Conservation (phyloP, 495 filamentous ascomycete species). For the Letharia lupina region DNA sequence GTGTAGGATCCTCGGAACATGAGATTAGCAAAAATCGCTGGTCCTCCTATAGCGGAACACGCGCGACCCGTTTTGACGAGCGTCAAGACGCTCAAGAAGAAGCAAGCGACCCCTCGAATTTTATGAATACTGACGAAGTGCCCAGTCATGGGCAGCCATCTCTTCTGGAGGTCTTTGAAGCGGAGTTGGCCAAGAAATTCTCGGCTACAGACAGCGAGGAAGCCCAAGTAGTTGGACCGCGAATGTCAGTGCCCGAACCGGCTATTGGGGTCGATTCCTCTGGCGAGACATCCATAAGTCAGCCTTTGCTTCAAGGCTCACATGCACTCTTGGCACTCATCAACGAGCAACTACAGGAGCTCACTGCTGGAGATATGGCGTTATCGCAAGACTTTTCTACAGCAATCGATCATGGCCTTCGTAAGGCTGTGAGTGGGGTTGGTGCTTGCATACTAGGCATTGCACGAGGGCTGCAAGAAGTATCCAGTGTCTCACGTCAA, state of each 20-base stretch:
- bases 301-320: not conserved
- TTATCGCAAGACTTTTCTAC: conserved; percentile 18
- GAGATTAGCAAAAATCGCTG: conserved; percentile 14
- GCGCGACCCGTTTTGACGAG: conserved; percentile 10
- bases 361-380: conserved; percentile 6
- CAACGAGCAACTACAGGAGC: conserved; percentile 24
- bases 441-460: conserved; percentile 34
- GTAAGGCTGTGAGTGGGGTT: conserved; percentile 4
- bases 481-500: conserved; percentile 34
- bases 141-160: conserved; percentile 18
- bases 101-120: conserved; percentile 4
- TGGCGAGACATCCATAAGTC: not conserved
- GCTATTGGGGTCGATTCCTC: not conserved
- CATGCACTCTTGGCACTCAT: conserved; percentile 6
- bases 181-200: conserved; percentile 40
- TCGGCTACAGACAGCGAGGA: not conserved
- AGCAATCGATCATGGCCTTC: conserved; percentile 12
- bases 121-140: conserved; percentile 7
- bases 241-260: not conserved
- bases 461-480: conserved; percentile 33
- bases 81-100: conserved; percentile 3
- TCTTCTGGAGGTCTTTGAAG: conserved; percentile 44
- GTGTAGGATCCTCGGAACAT: conserved; percentile 2
- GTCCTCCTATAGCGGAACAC: conserved; percentile 8
- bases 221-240: not conserved